Base-by-base conservation (phyloP, 257 asterid species). In the Plantago major region DNA sequence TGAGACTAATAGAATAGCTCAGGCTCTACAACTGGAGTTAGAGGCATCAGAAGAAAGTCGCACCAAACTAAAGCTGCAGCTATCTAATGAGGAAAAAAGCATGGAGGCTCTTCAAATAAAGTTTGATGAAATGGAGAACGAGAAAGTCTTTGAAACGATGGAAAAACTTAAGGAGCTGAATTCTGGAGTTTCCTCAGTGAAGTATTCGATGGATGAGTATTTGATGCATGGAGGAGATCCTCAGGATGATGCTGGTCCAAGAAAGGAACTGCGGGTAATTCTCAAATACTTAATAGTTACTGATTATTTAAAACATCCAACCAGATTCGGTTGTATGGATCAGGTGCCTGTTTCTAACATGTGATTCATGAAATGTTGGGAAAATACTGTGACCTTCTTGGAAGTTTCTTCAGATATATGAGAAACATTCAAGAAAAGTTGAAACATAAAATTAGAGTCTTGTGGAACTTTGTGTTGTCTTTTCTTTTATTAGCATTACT, bases 101-200 rank as follows among this genome's bases (percentile, higher is more conserved):
- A 53, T 67, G 30, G 67, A 72, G 71, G 78, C 69, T 62, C 68
- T 81, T 72, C 58, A 71, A 72, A 62, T 18, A 70, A 75, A 72
- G 74, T 79, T 87, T 59, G 86, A 76, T 71, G 85, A 76, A 46
- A 52, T 63, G 61, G 91, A 86, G 69, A 80, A 72, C 51, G 60
- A 65, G 58, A 69, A 74, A 45, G 71, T 86, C 66, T 65, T 80
- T 54, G 83, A 77, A 81, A 65, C 88, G 16, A 73, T 68, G 67
- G 90, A 82, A 70, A 82, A 81, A 80, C 83, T 88, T 22, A 60
- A 64, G 52, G 89, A 79, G 73, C 81, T 88, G 46, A 71, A 70
- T 45, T 72, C 80, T 50, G 94, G 92, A 42, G 83, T 91, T 58
- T 82, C 81, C 42, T 71, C 81, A 15, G 76, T 84, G 64, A 83